Evolutionary conservation across 176 grass and related monocot genomes (phyloP).

Genomic region (Pontederia paniculata): DNA sequence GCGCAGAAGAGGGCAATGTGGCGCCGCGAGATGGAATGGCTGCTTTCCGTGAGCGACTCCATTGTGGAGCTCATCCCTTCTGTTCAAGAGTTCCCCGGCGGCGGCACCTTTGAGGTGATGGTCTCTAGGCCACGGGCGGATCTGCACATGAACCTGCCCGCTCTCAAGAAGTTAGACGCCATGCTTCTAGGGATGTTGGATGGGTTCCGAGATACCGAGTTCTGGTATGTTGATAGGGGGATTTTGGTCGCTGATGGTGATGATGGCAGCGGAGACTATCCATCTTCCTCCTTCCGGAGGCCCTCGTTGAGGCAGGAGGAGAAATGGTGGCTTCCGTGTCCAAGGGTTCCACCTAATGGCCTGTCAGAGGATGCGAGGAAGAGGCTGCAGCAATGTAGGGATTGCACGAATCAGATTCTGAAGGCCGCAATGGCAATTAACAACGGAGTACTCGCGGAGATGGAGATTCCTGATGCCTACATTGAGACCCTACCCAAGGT

Average conservation of each 20-base stretch:
- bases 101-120: conserved; percentile 90
- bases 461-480: conserved; percentile 12
- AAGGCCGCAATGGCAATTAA: conserved; percentile 16
- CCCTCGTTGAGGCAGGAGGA: conserved; percentile 5
- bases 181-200: conserved; percentile 80
- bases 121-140: conserved; percentile 62
- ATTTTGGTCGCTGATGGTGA: conserved; percentile 49
- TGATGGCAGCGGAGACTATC: conserved; percentile 24
- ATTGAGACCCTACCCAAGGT: conserved; percentile 12
- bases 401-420: conserved; percentile 16
- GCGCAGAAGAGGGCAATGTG: conserved; percentile 74
- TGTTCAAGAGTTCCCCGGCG: conserved; percentile 66
- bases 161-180: conserved; percentile 78
- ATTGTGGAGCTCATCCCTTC: conserved; percentile 87
- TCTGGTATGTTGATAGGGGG: conserved; percentile 84
- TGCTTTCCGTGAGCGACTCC: conserved; percentile 67
- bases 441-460: conserved; percentile 4
- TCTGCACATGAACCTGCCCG: conserved; percentile 90
- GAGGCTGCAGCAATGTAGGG: conserved; percentile 4
- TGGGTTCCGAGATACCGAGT: conserved; percentile 69
- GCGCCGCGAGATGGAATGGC: conserved; percentile 86
- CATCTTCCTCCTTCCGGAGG: conserved; percentile 22
- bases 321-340: conserved; percentile 8
- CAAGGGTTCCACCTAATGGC: conserved; percentile 1
- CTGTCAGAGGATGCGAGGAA: conserved; percentile 3